phyloP scores from a whole-genome alignment of 1,284 basidiomycete genomes.

The Marasmius sp. region DNA sequence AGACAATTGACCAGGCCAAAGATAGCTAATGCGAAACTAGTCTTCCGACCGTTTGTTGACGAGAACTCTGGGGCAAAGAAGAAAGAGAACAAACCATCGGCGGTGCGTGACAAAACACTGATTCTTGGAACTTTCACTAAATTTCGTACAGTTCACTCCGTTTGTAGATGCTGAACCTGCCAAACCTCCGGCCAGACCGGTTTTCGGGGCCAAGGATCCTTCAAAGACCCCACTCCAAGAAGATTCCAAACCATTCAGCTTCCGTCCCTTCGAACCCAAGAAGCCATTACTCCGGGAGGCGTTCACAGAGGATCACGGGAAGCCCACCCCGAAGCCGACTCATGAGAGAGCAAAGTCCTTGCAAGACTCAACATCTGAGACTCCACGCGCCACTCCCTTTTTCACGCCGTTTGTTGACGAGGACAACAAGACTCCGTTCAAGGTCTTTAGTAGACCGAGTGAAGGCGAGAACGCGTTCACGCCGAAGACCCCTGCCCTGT shows the following conservation, averaged over 20 bases:
- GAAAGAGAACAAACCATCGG: conserved; percentile 22
- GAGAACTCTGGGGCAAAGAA: conserved; percentile 39
- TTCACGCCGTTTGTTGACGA: conserved; percentile 57
- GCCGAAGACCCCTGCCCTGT: conserved; percentile 37
- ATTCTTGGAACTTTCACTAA: neutral
- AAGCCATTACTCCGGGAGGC: conserved; percentile 42
- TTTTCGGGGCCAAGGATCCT: neutral
- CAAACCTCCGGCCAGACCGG: conserved; percentile 14
- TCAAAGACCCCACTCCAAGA: neutral
- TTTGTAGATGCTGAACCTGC: conserved; percentile 40
- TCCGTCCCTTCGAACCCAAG: conserved; percentile 47
- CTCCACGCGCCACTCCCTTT: conserved; percentile 18
- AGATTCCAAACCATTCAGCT: neutral
- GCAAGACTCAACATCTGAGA: conserved; percentile 28
- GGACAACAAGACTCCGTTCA: conserved; percentile 52
- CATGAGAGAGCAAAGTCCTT: conserved; percentile 47
- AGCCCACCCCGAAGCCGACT: conserved; percentile 34
- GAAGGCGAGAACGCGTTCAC: conserved; percentile 44
- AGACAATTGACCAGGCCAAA: conserved; percentile 4
- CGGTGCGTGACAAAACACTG: neutral
- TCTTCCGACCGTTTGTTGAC: conserved; percentile 61
- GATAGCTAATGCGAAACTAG: conserved; percentile 25
- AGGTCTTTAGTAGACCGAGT: conserved; percentile 66
- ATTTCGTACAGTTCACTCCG: conserved; percentile 10
- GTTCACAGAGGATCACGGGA: conserved; percentile 47